These are phyloP conservation scores for Linaria vulgaris DNA, from an alignment of 257 asterid species.

Conservation along the genomic window DNA sequence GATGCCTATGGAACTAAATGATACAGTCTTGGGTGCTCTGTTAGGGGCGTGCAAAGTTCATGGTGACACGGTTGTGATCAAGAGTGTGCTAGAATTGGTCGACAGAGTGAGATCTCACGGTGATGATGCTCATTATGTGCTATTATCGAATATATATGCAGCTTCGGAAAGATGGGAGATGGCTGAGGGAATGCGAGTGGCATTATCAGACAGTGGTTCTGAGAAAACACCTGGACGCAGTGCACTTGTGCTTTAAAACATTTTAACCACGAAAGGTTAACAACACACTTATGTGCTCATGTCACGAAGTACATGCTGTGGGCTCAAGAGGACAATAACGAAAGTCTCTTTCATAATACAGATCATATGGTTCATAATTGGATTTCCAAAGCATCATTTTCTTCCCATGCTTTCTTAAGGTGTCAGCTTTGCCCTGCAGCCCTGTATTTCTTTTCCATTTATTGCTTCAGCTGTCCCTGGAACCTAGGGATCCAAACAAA, in stretches of 20 bases:
- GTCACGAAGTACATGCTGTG: no score
- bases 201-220: slow-evolving; percentile 42
- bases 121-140: slow-evolving; percentile 46
- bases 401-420: no score
- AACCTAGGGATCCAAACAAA: no score
- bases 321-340: no score
- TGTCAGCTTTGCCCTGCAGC: no score
- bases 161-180: slow-evolving; percentile 77
- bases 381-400: no score
- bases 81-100: slow-evolving; percentile 40
- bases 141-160: slow-evolving; percentile 65
- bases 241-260: slow-evolving; percentile 35
- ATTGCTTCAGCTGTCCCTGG: no score
- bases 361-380: no score
- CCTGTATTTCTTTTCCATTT: no score
- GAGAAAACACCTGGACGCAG: slow-evolving; percentile 62
- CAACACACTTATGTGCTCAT: no score
- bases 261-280: no score
- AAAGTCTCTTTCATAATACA: no score
- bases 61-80: slow-evolving; percentile 45
- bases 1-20: slow-evolving; percentile 68
- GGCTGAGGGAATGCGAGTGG: slow-evolving; percentile 57
- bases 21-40: slow-evolving; percentile 60
- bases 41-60: slow-evolving; percentile 74
- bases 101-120: slow-evolving; percentile 28